Evolutionary conservation across 495 filamentous ascomycete genomes (phyloP), one percentile per base, ranked within the genome.

Genomic region (Xylaria longipes): DNA sequence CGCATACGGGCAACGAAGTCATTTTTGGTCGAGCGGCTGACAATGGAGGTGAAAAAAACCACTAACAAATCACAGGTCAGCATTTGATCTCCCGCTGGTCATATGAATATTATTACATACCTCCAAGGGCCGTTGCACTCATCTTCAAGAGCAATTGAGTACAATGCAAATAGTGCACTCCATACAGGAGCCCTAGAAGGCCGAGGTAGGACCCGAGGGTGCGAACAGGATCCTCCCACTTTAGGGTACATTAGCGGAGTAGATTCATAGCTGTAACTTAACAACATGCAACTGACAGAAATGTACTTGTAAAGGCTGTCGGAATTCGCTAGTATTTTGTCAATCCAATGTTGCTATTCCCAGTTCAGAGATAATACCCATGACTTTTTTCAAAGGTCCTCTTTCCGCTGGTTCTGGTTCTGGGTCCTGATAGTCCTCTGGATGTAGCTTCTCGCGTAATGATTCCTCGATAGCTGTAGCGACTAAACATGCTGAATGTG

Each of bases 281-380:
- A 3, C 5, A 4, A 7, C 14, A 1, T 25, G 17, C 2, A 56
- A 43, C 64, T 67, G 22, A 67, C 64, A 56, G 64, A 67, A 11
- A 67, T 35, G 9, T 67, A 67, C 20, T 56, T 67, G 33, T 67
- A 67, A 17, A 67, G 64, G 31, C 64, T 56, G 8, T 67, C 64
- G 12, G 27, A 27, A 41, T 67, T n/a, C 7, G 46, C 64, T 67
- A 56, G 7, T 12, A 54, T 15, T 4, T 8, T 0, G 35, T 67
- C 12, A 67, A 27, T 41, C 41, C 2, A 1, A 17, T 56, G 4
- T 22, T 27, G 17, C 37, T 5, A 27, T 25, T 41, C 15, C n/a
- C 7, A 27, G 17, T 11, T 39, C 2, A 39, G 6, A 17, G 5
- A 15, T 41, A 46, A 6, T 67, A 67, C 64, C 63, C 14, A 67